Evolutionary conservation across 495 filamentous ascomycete genomes (phyloP).

Genomic region (Penicillium bovifimosum): DNA sequence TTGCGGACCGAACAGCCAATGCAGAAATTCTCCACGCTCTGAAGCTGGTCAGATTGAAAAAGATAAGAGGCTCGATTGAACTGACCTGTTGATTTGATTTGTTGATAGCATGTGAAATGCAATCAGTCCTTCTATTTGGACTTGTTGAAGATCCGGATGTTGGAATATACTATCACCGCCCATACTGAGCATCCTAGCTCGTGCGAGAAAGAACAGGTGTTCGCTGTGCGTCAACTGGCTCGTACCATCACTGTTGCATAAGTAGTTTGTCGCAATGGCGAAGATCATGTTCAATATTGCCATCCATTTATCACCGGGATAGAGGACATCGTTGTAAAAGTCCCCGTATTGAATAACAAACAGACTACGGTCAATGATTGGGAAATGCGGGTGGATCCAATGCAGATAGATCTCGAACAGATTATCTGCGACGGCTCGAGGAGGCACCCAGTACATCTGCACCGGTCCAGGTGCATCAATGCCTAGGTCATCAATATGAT

Average conservation of each 20-base stretch:
- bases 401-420: constrained; percentile 50
- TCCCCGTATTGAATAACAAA: constrained; percentile 32
- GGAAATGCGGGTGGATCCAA: constrained; percentile 51
- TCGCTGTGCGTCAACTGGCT: constrained; percentile 35
- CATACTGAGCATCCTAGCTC: constrained; percentile 49
- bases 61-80: too few relatives aligned
- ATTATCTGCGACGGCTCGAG: constrained; percentile 41
- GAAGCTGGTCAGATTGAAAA: not conserved
- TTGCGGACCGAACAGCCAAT: constrained; percentile 54
- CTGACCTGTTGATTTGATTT: constrained; percentile 54
- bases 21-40: constrained; percentile 61
- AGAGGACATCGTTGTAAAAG: constrained; percentile 21
- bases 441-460: constrained; percentile 47
- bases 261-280: constrained; percentile 53
- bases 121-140: constrained; percentile 50
- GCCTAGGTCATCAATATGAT: constrained; percentile 53
- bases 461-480: constrained; percentile 37
- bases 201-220: constrained; percentile 50
- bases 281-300: constrained; percentile 58
- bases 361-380: constrained; percentile 46
- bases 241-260: constrained; percentile 39
- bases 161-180: constrained; percentile 41
- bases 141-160: constrained; percentile 50
- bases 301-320: constrained; percentile 43
- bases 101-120: constrained; percentile 52